Percentiles rank a stretch among this genome's conserved stretches.
Conservation (phyloP, 2,329 filamentous ascomycete genomes). For the Pseudogymnoascus sp. region DNA sequence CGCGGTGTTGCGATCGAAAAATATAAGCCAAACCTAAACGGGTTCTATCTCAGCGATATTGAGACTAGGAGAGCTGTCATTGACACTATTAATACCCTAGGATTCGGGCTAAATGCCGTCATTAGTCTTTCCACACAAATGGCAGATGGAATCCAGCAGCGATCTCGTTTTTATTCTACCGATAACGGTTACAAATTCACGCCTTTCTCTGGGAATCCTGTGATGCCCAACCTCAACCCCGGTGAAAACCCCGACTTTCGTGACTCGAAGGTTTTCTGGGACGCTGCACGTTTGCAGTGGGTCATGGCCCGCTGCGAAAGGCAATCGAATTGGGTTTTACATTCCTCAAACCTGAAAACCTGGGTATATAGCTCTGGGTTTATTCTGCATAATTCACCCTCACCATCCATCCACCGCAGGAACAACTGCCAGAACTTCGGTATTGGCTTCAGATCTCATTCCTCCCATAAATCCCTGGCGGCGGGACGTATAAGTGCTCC, state of each 20-base stretch:
- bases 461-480: neutral
- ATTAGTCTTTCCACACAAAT: conserved; percentile 48
- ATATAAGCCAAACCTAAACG: conserved; percentile 33
- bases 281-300: conserved; percentile 42
- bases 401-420: too few relatives aligned
- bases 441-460: neutral
- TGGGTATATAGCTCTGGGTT: conserved; percentile 55
- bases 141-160: conserved; percentile 39
- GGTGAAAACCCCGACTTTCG: conserved; percentile 40
- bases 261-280: conserved; percentile 55
- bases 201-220: conserved; percentile 48
- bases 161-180: conserved; percentile 36
- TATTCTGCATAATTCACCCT: neutral
- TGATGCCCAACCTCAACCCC: conserved; percentile 43
- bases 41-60: conserved; percentile 41
- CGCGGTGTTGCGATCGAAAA: conserved; percentile 46
- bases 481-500: neutral
- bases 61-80: conserved; percentile 48
- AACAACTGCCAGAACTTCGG: neutral
- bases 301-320: conserved; percentile 48
- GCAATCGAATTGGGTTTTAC: conserved; percentile 51
- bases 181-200: conserved; percentile 53
- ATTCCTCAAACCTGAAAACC: conserved; percentile 49
- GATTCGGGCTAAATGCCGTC: conserved; percentile 48
- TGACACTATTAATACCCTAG: conserved; percentile 54